A percentile compares a stretch with the other conserved stretches of the same genome.
Conservation (phyloP, 106 monocot genomes). For the Allium cepa region DNA sequence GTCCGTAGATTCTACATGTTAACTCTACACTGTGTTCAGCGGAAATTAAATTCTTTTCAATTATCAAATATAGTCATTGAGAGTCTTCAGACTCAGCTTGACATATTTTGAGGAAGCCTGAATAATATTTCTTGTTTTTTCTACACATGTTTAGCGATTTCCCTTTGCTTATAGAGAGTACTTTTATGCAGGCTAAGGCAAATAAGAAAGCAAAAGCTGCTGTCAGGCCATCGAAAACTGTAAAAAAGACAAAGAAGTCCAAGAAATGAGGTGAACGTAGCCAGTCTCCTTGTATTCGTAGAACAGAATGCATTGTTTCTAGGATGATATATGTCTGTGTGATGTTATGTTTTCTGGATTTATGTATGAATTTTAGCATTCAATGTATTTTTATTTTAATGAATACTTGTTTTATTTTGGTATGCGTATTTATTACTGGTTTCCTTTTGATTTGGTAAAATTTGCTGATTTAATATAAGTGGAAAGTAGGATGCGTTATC, state of each 20-base stretch:
- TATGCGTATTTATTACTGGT: too few species aligned
- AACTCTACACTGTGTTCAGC: too few species aligned
- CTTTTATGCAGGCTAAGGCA: constrained; percentile 28
- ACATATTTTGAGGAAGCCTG: too few species aligned
- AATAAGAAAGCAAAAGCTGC: constrained; percentile 61
- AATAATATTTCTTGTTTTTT: too few species aligned
- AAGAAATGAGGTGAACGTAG: constrained; percentile 38
- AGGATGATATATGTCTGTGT: neutral
- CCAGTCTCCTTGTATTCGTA: neutral
- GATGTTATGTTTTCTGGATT: neutral
- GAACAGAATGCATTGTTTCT: neutral
- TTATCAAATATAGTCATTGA: too few species aligned
- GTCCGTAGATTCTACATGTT: too few species aligned
- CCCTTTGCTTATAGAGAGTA: neutral
- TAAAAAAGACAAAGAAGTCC: constrained; percentile 42
- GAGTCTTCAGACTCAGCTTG: too few species aligned
- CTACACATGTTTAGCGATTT: too few species aligned
- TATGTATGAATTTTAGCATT: neutral
- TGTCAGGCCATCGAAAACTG: constrained; percentile 35
- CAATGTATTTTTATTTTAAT: too few species aligned
- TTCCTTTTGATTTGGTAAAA: neutral
- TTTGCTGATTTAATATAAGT: too few species aligned
- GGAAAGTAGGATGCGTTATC: too few species aligned
- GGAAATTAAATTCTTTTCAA: too few species aligned
- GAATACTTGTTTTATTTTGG: neutral